Conservation (phyloP, 352 stramenopile species). For the Globisporangium nodosum region DNA sequence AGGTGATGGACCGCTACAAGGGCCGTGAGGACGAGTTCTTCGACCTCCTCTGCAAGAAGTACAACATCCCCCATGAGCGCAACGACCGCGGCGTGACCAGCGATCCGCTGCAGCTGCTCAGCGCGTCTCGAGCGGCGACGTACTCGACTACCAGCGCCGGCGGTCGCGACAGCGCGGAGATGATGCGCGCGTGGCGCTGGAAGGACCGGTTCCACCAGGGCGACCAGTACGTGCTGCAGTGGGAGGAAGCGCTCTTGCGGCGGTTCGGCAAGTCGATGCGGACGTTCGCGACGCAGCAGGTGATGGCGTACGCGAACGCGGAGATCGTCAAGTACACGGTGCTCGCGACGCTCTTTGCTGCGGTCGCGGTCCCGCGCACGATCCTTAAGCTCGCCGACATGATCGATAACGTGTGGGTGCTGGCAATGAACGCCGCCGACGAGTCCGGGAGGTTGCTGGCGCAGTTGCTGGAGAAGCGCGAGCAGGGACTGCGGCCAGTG, state of each 20-base stretch:
- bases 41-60: constrained; percentile 55
- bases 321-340: constrained; percentile 78
- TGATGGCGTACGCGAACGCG: constrained; percentile 55
- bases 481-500: constrained; percentile 79
- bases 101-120: constrained; percentile 40
- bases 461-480: constrained; percentile 45
- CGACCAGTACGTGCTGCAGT: constrained; percentile 78
- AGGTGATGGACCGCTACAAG: constrained; percentile 76
- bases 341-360: constrained; percentile 65
- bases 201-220: constrained; percentile 78
- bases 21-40: constrained; percentile 85
- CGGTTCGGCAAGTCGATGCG: constrained; percentile 81
- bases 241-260: constrained; percentile 66
- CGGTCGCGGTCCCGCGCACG: constrained; percentile 64
- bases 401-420: constrained; percentile 83
- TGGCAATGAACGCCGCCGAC: constrained; percentile 75
- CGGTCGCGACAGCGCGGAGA: neutral
- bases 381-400: constrained; percentile 66
- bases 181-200: constrained; percentile 71
- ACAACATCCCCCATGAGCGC: constrained; percentile 23
- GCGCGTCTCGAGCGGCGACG: constrained; percentile 18
- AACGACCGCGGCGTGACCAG: neutral
- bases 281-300: constrained; percentile 63
- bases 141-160: neutral
- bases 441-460: constrained; percentile 74